These are phyloP conservation scores for Monocercomonoides exilis DNA, from an alignment of 78 protist species.

Conservation along the genomic window DNA sequence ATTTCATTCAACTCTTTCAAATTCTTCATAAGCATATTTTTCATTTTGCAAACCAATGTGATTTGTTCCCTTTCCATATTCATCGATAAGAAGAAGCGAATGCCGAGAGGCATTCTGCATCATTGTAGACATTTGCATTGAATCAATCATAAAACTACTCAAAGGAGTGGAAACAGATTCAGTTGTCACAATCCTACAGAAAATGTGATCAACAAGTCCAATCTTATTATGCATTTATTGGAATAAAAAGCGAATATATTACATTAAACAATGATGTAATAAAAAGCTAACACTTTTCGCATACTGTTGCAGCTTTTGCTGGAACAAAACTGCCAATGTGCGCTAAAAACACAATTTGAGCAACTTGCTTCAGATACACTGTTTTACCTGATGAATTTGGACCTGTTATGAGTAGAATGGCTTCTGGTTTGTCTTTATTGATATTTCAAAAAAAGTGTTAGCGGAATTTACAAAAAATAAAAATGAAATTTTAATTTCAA, in stretches of 20 bases:
- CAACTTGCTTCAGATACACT: conserved; percentile 23
- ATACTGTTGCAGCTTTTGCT: conserved; percentile 26
- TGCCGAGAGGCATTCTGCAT: not conserved
- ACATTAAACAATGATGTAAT: not conserved
- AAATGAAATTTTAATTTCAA: too few relatives aligned
- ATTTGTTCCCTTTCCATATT: not conserved
- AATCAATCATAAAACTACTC: not conserved
- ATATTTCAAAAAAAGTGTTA: too few relatives aligned
- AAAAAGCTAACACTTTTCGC: not conserved
- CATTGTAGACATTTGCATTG: not conserved
- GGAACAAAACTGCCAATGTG: conserved; percentile 78
- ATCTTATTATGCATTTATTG: too few relatives aligned
- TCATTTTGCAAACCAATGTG: too few relatives aligned
- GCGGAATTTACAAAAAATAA: too few relatives aligned
- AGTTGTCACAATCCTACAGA: not conserved
- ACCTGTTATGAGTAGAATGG: not conserved
- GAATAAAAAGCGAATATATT: too few relatives aligned
- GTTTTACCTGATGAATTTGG: not conserved
- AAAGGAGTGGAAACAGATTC: not conserved
- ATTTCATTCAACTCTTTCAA: too few relatives aligned
- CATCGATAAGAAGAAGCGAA: not conserved
- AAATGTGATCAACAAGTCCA: not conserved
- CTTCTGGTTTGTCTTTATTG: not conserved
- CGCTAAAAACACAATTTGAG: conserved; percentile 23
- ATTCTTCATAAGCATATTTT: too few relatives aligned